phyloP scores from a whole-genome alignment of 306 rosid genomes.

The Acmispon strigosus region DNA sequence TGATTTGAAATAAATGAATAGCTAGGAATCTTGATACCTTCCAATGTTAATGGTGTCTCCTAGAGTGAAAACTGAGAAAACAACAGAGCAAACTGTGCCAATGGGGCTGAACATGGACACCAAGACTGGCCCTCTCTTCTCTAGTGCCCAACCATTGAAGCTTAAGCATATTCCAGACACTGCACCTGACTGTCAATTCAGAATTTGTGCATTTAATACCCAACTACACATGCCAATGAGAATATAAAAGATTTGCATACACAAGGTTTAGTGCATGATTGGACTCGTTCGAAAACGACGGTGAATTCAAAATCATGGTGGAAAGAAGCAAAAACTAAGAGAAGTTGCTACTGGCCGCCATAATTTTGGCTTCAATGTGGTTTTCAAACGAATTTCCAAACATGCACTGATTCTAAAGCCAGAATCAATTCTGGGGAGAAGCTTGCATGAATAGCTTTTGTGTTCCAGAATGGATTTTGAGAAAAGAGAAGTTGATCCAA shows the following conservation, averaged over 20 bases:
- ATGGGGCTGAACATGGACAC: conserved; percentile 77
- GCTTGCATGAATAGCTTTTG: no score
- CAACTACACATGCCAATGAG: neutral
- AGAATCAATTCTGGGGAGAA: no score
- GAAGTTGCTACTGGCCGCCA: no score
- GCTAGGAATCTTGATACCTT: conserved; percentile 46
- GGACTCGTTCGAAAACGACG: no score
- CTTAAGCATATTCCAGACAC: conserved; percentile 56
- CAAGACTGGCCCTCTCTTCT: conserved; percentile 83
- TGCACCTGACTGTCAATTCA: conserved; percentile 48
- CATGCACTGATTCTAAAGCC: no score
- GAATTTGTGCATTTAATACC: neutral
- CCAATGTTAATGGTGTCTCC: conserved; percentile 52
- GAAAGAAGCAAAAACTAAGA: no score
- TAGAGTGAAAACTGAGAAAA: conserved; percentile 52
- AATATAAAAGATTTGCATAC: neutral
- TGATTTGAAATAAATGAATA: neutral
- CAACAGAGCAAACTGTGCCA: conserved; percentile 58
- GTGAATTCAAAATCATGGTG: no score
- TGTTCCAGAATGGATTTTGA: no score
- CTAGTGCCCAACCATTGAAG: conserved; percentile 74
- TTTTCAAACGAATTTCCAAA: no score
- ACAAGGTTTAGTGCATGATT: neutral
- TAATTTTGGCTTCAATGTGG: no score
- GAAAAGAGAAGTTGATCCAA: no score